Evolutionary conservation across 2,329 filamentous ascomycete species (phyloP), one percentile per base, ranked within the genome.

Genomic region (Colletotrichum cereale): DNA sequence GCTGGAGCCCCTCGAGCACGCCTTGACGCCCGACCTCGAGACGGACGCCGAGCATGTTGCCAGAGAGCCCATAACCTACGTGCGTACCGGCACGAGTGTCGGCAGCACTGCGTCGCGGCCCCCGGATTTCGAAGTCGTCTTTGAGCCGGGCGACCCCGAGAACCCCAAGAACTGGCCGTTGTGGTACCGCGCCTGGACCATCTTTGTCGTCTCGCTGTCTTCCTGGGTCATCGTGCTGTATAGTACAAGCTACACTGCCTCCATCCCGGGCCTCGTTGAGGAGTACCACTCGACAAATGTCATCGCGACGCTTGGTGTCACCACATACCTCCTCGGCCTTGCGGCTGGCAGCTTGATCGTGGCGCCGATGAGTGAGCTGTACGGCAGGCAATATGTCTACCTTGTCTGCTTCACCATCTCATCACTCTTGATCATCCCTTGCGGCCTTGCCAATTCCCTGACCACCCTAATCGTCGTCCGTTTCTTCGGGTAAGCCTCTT

Each of bases 241-340:
- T 78, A 94, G 91, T 57, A 96, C 94, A 0, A 91, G 89, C 62
- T 97, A 96, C 78, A 94, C 93, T 0, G 89, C 91, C 0, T 91
- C 90, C 3, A 89, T 93, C 42, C 87, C 89, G 0, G 91, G 92
- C 0, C 88, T 97, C 80, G 88, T 90, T 76, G 79, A 85, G 18
- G 91, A 93, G 62, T 96, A 94, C 75, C 81, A 86, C 47, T 84
- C 89, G 24, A 78, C 83, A 18, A 85, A 88, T 42, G 90, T 89
- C 0, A 80, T 91, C n/a, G 87, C 91, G 0, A 93, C 93, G 0
- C 83, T 96, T 3, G 94, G 94, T 6, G 84, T 97, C 55, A 96
- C 94, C 0, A 91, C 91, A 0, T 97, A 96, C 77, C 85, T 96
- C 11, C 79, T 94, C 31, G 94, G 94, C 6, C 86, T 96, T 57